Evolutionary conservation across 1,139 yeast species (phyloP).

Genomic region (Diutina neorugosa): DNA sequence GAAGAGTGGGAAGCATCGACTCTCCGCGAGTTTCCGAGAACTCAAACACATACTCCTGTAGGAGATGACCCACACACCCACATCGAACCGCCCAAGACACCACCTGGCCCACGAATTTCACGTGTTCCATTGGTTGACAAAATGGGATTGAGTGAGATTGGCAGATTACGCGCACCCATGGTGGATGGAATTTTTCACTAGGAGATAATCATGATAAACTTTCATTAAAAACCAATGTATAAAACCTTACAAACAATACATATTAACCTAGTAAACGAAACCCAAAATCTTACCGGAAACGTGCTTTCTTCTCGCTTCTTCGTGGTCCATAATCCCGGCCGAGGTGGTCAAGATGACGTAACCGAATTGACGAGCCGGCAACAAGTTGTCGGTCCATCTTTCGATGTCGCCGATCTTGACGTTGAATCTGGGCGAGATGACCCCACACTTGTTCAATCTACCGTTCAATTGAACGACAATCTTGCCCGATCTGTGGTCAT

Average conservation of each 20-base stretch:
- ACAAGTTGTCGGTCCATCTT: conserved; percentile 95
- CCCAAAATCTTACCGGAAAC: conserved; percentile 97
- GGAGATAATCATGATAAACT: background rate
- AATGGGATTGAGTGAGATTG: background rate
- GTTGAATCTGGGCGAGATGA: conserved; percentile 95
- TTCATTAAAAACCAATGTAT: background rate
- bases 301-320: conserved; percentile 99
- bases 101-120: conserved; percentile 22
- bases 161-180: background rate
- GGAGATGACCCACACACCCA: conserved; percentile 57
- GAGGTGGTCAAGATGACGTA: conserved; percentile 91
- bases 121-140: conserved; percentile 10
- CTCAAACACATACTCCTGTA: conserved; percentile 59
- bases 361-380: conserved; percentile 99
- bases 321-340: conserved; percentile 99
- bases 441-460: conserved; percentile 98
- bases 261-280: conserved; percentile 62
- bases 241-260: background rate
- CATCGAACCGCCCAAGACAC: conserved; percentile 41
- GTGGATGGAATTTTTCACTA: background rate
- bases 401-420: conserved; percentile 88
- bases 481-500: conserved; percentile 98
- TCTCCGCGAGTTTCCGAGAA: conserved; percentile 83
- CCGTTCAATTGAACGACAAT: conserved; percentile 95
- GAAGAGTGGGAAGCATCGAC: conserved; percentile 88